These are phyloP conservation scores for Collybia sp. DNA, from an alignment of 768 basidiomycete genomes.

Conservation along the genomic window DNA sequence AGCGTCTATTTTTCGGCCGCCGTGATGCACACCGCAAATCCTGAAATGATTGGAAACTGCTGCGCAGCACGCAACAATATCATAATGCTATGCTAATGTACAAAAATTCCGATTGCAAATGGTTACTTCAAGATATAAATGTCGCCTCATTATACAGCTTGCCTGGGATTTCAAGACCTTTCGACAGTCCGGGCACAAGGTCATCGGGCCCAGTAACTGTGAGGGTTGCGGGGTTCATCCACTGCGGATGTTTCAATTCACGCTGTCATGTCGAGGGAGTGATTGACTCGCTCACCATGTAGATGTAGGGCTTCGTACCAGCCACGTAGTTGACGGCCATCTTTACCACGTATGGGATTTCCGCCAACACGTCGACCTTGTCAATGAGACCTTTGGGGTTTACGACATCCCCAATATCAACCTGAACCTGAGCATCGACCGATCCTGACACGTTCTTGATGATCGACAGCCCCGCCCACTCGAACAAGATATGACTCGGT, in stretches of 20 bases:
- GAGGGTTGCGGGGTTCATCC: slow-evolving; percentile 41
- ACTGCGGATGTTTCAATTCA: slow-evolving; percentile 28
- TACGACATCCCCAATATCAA: slow-evolving; percentile 53
- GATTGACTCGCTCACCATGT: slow-evolving; percentile 58
- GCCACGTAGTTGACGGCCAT: slow-evolving; percentile 91
- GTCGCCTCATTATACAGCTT: slow-evolving; percentile 84
- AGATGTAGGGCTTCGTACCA: slow-evolving; percentile 91
- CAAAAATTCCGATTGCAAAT: no score
- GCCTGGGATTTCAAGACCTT: slow-evolving; percentile 55
- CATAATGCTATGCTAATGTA: no score
- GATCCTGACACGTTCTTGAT: slow-evolving; percentile 44
- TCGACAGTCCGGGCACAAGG: slow-evolving; percentile 31
- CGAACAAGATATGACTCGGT: slow-evolving; percentile 64
- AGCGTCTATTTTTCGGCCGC: no score
- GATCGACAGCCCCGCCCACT: slow-evolving; percentile 75
- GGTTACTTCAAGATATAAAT: slow-evolving; percentile 61
- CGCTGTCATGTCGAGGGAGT: slow-evolving; percentile 14
- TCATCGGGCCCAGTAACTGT: slow-evolving; percentile 37
- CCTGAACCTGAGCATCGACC: slow-evolving; percentile 50
- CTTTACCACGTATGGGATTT: slow-evolving; percentile 91
- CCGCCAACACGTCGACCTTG: slow-evolving; percentile 92
- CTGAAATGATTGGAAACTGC: no score
- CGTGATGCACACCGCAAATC: no score
- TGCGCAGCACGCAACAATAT: no score
- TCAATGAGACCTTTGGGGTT: slow-evolving; percentile 76